phyloP scores from a whole-genome alignment of 176 grass and related monocot species.

The Tuctoria greenei region DNA sequence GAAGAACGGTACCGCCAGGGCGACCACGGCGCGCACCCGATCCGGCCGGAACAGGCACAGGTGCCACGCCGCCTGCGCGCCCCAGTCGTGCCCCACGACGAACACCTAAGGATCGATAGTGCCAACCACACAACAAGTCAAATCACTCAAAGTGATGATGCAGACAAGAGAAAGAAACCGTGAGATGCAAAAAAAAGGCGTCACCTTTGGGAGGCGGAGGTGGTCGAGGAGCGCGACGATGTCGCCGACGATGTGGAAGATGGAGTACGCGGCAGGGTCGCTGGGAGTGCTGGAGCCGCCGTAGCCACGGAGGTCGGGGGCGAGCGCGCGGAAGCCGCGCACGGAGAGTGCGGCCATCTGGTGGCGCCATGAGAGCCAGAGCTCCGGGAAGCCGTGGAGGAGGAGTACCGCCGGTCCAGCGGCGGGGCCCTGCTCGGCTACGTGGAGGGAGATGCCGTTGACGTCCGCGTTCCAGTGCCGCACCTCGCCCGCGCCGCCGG shows the following conservation, averaged over 20 bases:
- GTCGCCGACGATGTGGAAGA: conserved; percentile 60
- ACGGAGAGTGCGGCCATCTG: conserved; percentile 53
- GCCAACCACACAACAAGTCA: not conserved
- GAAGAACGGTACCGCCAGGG: conserved; percentile 44
- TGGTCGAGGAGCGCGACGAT: conserved; percentile 44
- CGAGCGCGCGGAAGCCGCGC: conserved; percentile 48
- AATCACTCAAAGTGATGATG: not conserved
- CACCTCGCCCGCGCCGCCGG: conserved; percentile 31
- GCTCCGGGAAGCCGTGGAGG: conserved; percentile 72
- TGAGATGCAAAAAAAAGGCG: not conserved
- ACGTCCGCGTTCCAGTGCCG: conserved; percentile 46
- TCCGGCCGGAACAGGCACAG: conserved; percentile 67
- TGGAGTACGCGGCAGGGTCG: conserved; percentile 38
- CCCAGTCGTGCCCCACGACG: conserved; percentile 63
- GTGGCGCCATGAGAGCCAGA: conserved; percentile 68
- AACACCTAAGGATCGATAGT: conserved; percentile 40
- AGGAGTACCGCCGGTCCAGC: conserved; percentile 46
- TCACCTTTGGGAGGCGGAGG: conserved; percentile 50
- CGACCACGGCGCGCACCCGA: conserved; percentile 45
- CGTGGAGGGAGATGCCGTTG: conserved; percentile 56
- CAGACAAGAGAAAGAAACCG: not conserved
- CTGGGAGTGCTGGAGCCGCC: conserved; percentile 44
- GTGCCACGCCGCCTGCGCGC: conserved; percentile 56
- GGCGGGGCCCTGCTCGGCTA: conserved; percentile 49
- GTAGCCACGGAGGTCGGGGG: conserved; percentile 59